Evolutionary conservation across 768 basidiomycete species (phyloP).

Genomic region (Termitomyces sp.): DNA sequence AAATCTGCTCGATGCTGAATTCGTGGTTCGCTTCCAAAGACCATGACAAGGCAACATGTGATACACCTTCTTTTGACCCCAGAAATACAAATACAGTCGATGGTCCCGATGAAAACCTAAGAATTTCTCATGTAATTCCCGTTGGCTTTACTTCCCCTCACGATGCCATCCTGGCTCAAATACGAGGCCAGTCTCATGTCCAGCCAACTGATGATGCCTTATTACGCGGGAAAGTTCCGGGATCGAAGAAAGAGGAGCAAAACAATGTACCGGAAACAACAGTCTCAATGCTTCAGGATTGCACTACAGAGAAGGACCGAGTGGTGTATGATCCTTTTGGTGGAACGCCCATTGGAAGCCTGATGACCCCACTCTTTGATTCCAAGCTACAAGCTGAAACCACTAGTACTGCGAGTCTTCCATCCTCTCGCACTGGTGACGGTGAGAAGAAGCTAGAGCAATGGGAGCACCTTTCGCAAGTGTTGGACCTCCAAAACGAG

Average conservation of each 20-base stretch:
- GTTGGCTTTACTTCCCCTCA: conserved; percentile 49
- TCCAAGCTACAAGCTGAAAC: conserved; percentile 9
- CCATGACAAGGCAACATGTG: neutral
- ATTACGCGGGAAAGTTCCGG: conserved; percentile 4
- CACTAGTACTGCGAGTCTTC: neutral
- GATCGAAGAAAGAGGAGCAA: conserved; percentile 2
- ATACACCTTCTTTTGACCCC: neutral
- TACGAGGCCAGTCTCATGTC: conserved; percentile 31
- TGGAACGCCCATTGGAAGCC: conserved; percentile 38
- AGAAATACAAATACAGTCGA: neutral
- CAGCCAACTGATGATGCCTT: conserved; percentile 12
- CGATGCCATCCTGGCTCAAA: conserved; percentile 56
- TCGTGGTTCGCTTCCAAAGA: conserved; percentile 1
- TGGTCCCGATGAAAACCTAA: neutral
- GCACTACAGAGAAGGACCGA: conserved; percentile 9
- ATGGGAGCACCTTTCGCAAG: conserved; percentile 66
- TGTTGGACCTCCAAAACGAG: conserved; percentile 70
- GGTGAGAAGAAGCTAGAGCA: conserved; percentile 43
- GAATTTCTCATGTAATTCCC: neutral
- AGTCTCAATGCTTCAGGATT: conserved; percentile 6
- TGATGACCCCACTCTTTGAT: conserved; percentile 21
- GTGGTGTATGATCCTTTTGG: conserved; percentile 45
- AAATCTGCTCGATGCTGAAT: neutral
- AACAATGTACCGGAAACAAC: neutral
- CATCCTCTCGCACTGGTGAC: conserved; percentile 12